phyloP scores from a whole-genome alignment of 1,284 basidiomycete genomes.

The Ustilago vetiveriae region DNA sequence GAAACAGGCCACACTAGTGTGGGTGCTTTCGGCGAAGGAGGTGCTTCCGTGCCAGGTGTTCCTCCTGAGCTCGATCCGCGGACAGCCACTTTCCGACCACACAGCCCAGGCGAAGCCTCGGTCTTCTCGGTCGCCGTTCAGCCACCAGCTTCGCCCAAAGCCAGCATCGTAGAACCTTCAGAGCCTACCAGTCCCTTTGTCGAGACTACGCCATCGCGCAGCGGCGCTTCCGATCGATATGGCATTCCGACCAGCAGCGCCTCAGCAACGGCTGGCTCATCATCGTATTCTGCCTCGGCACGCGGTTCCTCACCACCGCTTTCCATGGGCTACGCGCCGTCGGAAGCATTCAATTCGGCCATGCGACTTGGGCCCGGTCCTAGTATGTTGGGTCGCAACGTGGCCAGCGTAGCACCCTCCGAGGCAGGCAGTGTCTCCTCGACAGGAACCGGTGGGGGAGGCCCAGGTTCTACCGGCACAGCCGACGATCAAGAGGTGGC shows the following conservation, averaged over 20 bases:
- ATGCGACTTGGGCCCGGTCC: slow-evolving; percentile 35
- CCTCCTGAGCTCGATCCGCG: slow-evolving; percentile 65
- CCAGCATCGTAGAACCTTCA: slow-evolving; percentile 35
- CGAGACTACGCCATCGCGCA: slow-evolving; percentile 29
- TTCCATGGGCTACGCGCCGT: slow-evolving; percentile 26
- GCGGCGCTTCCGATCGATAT: slow-evolving; percentile 15
- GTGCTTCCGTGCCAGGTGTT: slow-evolving; percentile 54
- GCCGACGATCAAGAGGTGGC: slow-evolving; percentile 53
- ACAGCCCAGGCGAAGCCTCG: slow-evolving; percentile 60
- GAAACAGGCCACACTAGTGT: slow-evolving; percentile 49
- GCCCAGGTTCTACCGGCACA: slow-evolving; percentile 29
- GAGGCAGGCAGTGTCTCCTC: slow-evolving; percentile 56
- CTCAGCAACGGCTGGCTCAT: slow-evolving; percentile 44
- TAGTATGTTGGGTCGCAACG: slow-evolving; percentile 45
- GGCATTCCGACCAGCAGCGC: slow-evolving; percentile 32
- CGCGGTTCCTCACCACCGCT: slow-evolving; percentile 29
- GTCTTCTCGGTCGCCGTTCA: slow-evolving; percentile 65
- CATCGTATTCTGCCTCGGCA: slow-evolving; percentile 31
- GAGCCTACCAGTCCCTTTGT: slow-evolving; percentile 41
- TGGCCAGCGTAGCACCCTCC: slow-evolving; percentile 50
- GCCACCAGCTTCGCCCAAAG: slow-evolving; percentile 61
- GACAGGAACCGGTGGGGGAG: slow-evolving; percentile 42
- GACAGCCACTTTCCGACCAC: slow-evolving; percentile 58
- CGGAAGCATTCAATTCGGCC: slow-evolving; percentile 27
- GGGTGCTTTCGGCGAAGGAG: slow-evolving; percentile 48